phyloP scores from a whole-genome alignment of 495 filamentous ascomycete genomes.

The Xylaria bambusicola region DNA sequence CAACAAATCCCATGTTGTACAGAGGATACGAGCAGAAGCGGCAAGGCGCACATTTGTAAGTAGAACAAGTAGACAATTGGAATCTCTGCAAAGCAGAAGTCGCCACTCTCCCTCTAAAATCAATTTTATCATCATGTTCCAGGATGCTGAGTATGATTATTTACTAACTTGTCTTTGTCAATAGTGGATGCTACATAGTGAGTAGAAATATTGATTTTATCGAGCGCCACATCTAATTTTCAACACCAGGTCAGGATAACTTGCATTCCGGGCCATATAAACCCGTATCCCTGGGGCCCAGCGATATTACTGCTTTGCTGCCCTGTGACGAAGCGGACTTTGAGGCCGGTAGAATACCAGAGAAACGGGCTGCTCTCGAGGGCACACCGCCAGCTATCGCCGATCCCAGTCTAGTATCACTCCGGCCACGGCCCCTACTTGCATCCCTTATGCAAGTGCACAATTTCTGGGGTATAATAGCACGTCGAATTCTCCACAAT shows the following conservation, averaged over 20 bases:
- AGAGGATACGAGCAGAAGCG: conserved; percentile 43
- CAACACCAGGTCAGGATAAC: conserved; percentile 46
- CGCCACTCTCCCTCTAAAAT: too few relatives aligned
- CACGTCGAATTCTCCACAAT: conserved; percentile 42
- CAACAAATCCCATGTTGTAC: conserved; percentile 39
- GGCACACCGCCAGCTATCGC: conserved; percentile 48
- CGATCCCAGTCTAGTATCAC: conserved; percentile 43
- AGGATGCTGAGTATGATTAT: too few relatives aligned
- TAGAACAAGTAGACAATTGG: too few relatives aligned
- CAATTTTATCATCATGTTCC: too few relatives aligned
- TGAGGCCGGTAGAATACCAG: conserved; percentile 41
- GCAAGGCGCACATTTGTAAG: conserved; percentile 50
- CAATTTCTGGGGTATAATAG: conserved; percentile 52
- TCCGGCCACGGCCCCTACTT: conserved; percentile 47
- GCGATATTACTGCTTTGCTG: conserved; percentile 53
- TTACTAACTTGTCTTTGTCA: not conserved
- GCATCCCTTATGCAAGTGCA: conserved; percentile 53
- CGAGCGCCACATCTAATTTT: conserved; percentile 9
- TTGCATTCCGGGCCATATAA: conserved; percentile 50
- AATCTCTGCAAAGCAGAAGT: too few relatives aligned
- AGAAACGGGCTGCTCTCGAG: conserved; percentile 51
- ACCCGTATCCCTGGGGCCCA: conserved; percentile 47
- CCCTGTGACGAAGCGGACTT: conserved; percentile 52
- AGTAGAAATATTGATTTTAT: not conserved
- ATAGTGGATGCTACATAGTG: conserved; percentile 54